Conservation (phyloP, 2,329 filamentous ascomycete species). For the Ophiostoma sp. region DNA sequence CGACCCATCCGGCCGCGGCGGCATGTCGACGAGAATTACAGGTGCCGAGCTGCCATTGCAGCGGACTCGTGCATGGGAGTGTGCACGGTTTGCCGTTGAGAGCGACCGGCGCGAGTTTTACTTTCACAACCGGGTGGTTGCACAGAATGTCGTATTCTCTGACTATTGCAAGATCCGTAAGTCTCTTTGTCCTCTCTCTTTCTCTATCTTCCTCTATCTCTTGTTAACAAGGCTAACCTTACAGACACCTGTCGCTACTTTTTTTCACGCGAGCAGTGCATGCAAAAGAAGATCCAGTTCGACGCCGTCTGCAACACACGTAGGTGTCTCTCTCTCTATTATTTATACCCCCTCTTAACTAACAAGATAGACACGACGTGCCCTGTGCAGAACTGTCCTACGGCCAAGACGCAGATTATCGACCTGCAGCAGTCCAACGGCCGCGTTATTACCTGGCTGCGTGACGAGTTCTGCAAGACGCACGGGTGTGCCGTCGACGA, state of each 20-base stretch:
- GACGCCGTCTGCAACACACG: conserved; percentile 20
- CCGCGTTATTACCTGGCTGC: not conserved
- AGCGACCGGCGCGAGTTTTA: conserved; percentile 18
- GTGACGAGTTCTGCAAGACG: not conserved
- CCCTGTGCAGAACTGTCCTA: not conserved
- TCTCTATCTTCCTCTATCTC: not conserved
- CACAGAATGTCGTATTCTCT: not conserved
- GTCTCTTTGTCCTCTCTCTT: not conserved
- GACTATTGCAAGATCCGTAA: conserved; percentile 16
- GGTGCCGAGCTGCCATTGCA: not conserved
- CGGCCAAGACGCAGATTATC: not conserved
- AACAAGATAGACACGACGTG: not conserved
- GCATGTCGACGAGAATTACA: not conserved
- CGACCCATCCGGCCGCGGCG: not conserved
- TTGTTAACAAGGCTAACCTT: not conserved
- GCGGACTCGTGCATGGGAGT: conserved; percentile 14
- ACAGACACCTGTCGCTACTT: conserved; percentile 26
- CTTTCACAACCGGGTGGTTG: not conserved
- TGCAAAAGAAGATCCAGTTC: conserved; percentile 11
- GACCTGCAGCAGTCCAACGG: not conserved
- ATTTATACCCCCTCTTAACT: too few relatives aligned
- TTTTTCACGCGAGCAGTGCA: conserved; percentile 18
- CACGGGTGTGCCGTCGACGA: not conserved
- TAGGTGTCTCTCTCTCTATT: too few relatives aligned
- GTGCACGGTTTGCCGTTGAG: conserved; percentile 13